Evolutionary conservation across 768 basidiomycete genomes (phyloP).

Genomic region (Cystobasidium tubakii): DNA sequence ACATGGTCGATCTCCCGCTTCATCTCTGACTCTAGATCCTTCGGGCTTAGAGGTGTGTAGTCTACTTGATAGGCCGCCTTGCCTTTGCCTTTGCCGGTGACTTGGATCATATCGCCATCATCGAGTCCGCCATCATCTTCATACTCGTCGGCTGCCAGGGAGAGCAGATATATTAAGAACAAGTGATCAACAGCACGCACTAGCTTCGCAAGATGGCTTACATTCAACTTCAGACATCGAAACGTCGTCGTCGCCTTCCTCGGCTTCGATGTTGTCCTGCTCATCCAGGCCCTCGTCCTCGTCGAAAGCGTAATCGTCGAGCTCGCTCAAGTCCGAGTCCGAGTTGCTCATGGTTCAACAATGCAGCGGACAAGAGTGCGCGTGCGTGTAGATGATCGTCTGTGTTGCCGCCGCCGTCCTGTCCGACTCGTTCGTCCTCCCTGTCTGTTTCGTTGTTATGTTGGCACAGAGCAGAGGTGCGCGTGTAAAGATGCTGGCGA

Average conservation of each 20-base stretch:
- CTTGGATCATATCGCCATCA: slow-evolving; percentile 41
- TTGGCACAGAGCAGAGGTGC: background rate
- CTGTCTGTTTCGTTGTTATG: background rate
- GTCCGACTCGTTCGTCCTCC: background rate
- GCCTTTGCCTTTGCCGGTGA: slow-evolving; percentile 51
- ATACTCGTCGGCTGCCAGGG: background rate
- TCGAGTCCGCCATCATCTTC: slow-evolving; percentile 24
- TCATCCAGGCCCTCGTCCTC: slow-evolving; percentile 33
- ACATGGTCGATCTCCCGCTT: slow-evolving; percentile 75
- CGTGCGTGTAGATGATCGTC: background rate
- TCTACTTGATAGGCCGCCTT: slow-evolving; percentile 78
- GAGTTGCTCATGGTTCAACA: background rate
- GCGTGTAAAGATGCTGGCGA: background rate
- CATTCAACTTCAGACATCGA: slow-evolving; percentile 5
- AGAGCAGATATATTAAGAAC: too few relatives aligned
- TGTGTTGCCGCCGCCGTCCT: background rate
- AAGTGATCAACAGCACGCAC: too few relatives aligned
- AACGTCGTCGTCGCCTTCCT: slow-evolving; percentile 42
- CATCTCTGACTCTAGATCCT: slow-evolving; percentile 72
- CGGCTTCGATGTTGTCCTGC: slow-evolving; percentile 39
- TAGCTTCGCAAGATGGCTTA: background rate
- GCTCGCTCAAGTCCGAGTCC: slow-evolving; percentile 14
- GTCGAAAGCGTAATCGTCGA: slow-evolving; percentile 39
- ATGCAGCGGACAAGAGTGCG: background rate
- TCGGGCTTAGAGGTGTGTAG: slow-evolving; percentile 67